phyloP scores from a whole-genome alignment of 805 yeast genomes.

The Zygoascus flipseniorum region DNA sequence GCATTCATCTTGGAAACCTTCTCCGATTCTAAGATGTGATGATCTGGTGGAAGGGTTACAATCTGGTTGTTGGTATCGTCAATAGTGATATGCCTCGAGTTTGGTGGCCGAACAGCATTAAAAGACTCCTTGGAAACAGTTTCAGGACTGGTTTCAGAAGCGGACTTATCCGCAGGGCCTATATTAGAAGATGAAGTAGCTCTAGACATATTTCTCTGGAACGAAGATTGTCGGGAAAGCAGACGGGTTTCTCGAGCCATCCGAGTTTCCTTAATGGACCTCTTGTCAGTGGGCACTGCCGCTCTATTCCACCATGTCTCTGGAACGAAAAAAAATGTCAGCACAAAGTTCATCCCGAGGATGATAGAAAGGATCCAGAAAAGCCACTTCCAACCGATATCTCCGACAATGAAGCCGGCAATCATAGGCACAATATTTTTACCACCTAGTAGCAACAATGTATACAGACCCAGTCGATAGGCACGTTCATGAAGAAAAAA shows the following conservation, averaged over 20 bases:
- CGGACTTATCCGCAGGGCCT: neutral
- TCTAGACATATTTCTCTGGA: neutral
- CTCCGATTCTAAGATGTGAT: neutral
- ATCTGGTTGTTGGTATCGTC: neutral
- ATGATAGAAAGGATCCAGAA: constrained; percentile 51
- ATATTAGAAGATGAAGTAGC: neutral
- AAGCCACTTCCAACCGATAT: constrained; percentile 49
- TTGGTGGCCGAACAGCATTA: neutral
- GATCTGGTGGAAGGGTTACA: neutral
- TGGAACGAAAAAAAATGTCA: constrained; percentile 48
- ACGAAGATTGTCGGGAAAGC: constrained; percentile 6
- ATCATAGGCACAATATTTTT: constrained; percentile 51
- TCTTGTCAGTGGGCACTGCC: constrained; percentile 41
- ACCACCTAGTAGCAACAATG: constrained; percentile 51
- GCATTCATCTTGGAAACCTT: neutral
- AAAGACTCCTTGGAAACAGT: neutral
- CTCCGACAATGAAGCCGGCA: constrained; percentile 43
- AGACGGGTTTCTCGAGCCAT: constrained; percentile 36
- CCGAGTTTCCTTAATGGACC: constrained; percentile 40
- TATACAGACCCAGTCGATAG: constrained; percentile 49
- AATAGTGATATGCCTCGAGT: neutral
- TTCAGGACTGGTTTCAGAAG: neutral
- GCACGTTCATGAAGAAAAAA: constrained; percentile 55
- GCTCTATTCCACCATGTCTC: constrained; percentile 57
- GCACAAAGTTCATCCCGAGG: constrained; percentile 37